Evolutionary conservation across 495 filamentous ascomycete genomes (phyloP).

Genomic region (Bombardia bombarda): DNA sequence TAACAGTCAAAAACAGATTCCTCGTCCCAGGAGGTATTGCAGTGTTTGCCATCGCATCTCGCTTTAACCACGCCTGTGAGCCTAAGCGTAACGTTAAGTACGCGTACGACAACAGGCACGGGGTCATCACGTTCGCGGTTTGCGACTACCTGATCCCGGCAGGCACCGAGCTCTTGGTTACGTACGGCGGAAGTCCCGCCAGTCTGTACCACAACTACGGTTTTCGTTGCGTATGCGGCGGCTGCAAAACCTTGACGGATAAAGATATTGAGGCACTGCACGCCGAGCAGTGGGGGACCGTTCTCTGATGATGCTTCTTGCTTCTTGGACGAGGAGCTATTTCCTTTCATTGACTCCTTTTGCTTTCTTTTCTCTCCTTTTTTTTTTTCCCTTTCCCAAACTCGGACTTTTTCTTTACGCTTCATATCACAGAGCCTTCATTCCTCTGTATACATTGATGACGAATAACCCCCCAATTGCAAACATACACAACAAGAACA

Average conservation of each 20-base stretch:
- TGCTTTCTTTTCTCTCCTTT: neutral
- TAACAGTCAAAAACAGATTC: conserved; percentile 9
- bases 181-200: conserved; percentile 19
- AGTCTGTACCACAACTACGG: conserved; percentile 23
- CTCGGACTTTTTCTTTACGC: neutral
- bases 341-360: neutral
- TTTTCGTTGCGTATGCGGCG: conserved; percentile 26
- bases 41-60: conserved; percentile 20
- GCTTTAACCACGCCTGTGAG: conserved; percentile 31
- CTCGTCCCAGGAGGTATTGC: conserved; percentile 11
- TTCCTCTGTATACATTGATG: too few relatives aligned
- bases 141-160: conserved; percentile 9
- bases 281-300: too few relatives aligned
- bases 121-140: conserved; percentile 12
- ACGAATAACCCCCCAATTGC: too few relatives aligned
- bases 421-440: too few relatives aligned
- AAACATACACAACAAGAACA: too few relatives aligned
- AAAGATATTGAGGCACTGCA: too few relatives aligned
- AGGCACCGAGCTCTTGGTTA: conserved; percentile 24
- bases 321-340: neutral
- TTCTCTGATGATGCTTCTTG: neutral
- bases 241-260: conserved; percentile 21
- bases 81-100: conserved; percentile 16
- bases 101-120: neutral
- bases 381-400: neutral